Base-by-base conservation (phyloP, 306 rosid genomes). In the Trifolium pratense region DNA sequence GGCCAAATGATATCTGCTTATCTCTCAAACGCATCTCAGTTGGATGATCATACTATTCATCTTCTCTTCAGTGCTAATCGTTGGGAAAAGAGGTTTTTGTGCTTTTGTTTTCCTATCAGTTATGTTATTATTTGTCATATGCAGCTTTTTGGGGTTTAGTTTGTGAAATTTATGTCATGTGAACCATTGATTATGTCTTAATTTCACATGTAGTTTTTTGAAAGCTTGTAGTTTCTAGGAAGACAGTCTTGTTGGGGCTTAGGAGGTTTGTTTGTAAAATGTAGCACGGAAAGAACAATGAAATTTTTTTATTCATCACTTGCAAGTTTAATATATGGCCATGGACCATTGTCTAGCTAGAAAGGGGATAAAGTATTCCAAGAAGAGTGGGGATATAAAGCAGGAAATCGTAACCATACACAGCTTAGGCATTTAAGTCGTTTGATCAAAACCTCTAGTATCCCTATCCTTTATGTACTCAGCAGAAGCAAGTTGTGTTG, bases 1-100 rank as follows among this genome's bases (percentile, higher is more conserved):
- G 98, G 97, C 71, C 84, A 91, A 85, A 91, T 89, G 96, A 89
- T 94, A 83, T 91, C 96, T 70, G 78, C 96, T 12, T 94, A 91
- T 82, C 98, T 94, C 74, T 78, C 85, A 13, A 91, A 91, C 48
- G 46, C 91, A 51, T 94, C 99, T 0, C 92, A 94, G 73, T 83
- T 88, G 70, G 97, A 94, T 75, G 99, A 94, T 78, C 96, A 20
- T 62, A 77, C 96, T 2, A 80, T 94, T 68, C 97, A 94, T 82
- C 96, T 91, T 48, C 98, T 94, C 74, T 94, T 94, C 66, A 94
- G 97, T 63, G 97, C 98, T 43, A 94, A 94, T 72, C 92, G 98
- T 40, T 94, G 98, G 98, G 98, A 94, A 80, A 94, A 88, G 77
- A 91, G 97, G 97, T 94, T 82, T 68, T 21, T 66, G 17, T 2